Percentiles rank a stretch among this genome's conserved stretches.
Conservation (phyloP, 306 rosid genomes). For the Vicia sativa region DNA sequence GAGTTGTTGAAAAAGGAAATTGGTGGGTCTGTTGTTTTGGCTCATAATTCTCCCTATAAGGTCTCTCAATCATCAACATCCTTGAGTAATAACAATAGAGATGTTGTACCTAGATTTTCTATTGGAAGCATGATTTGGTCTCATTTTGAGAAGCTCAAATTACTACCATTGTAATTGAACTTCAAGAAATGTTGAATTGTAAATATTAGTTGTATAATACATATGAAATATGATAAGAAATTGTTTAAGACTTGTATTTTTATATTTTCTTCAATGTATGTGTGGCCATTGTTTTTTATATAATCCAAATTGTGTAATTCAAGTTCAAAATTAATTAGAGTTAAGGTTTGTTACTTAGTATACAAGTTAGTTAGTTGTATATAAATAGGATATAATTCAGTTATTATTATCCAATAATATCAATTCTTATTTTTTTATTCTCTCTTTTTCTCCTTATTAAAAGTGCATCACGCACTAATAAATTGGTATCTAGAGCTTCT, state of each 20-base stretch:
- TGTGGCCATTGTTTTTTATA: too few species aligned
- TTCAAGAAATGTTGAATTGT: neutral
- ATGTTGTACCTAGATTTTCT: neutral
- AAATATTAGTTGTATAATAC: neutral
- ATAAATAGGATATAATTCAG: too few species aligned
- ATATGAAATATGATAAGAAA: neutral
- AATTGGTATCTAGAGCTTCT: too few species aligned
- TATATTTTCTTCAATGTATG: neutral
- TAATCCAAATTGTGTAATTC: too few species aligned
- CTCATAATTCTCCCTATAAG: neutral
- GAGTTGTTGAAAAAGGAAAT: neutral
- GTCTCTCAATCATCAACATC: conserved; percentile 1
- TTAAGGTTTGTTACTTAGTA: too few species aligned
- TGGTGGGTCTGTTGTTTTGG: neutral
- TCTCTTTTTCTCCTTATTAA: too few species aligned
- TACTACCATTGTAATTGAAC: neutral
- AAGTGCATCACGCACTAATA: too few species aligned
- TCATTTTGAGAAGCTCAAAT: neutral
- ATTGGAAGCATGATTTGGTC: conserved; percentile 1
- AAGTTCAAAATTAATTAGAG: too few species aligned
- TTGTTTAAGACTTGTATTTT: neutral
- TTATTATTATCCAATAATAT: too few species aligned
- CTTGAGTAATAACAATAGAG: neutral
- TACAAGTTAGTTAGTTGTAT: too few species aligned
- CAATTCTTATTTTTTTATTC: too few species aligned